Percentiles rank a stretch among this genome's conserved stretches.
Conservation (phyloP, 176 grass and related monocot genomes). For the Cymbopogon citratus region DNA sequence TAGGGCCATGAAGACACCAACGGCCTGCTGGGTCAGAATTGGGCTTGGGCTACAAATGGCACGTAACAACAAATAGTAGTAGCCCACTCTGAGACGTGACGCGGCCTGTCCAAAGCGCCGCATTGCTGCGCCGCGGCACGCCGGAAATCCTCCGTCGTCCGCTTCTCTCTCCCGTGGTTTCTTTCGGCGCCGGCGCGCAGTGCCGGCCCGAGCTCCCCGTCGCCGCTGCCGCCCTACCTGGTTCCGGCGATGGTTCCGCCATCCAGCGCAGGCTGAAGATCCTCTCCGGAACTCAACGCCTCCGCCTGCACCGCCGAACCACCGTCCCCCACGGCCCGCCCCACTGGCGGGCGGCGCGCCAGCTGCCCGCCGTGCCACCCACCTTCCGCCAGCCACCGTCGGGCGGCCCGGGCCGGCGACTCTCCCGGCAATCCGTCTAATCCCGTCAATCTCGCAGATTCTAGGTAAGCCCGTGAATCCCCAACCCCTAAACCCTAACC, state of each 20-base stretch:
- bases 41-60: no score
- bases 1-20: no score
- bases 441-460: neutral
- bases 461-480: neutral
- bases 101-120: no score
- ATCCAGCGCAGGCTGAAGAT: neutral
- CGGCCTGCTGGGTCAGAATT: no score
- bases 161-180: no score
- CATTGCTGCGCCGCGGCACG: no score
- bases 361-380: neutral
- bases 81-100: no score
- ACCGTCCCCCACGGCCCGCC: neutral
- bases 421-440: neutral
- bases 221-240: no score
- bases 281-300: neutral
- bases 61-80: no score
- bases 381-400: neutral
- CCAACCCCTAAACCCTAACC: neutral
- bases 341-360: no score
- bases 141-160: neutral
- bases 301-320: neutral
- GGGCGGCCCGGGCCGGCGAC: no score
- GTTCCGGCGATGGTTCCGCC: neutral
- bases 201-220: no score
- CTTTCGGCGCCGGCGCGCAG: neutral